Evolutionary conservation across 2,329 filamentous ascomycete genomes (phyloP).

Genomic region (Trichoderma koningii): DNA sequence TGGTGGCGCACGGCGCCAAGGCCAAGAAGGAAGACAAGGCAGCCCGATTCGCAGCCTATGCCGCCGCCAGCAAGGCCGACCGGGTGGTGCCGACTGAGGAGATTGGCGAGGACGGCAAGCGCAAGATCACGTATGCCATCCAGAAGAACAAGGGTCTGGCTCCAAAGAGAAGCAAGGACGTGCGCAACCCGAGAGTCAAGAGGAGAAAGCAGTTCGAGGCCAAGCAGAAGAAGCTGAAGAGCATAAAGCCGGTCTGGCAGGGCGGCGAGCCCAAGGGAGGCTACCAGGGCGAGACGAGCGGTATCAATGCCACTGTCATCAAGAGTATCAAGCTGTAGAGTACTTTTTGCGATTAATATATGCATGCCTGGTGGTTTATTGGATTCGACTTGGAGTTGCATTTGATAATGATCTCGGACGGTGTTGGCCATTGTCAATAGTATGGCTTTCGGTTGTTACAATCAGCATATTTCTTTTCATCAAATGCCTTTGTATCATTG

Average conservation of each 20-base stretch:
- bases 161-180: constrained; percentile 88
- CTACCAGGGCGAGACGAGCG: constrained; percentile 88
- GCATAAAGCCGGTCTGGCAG: constrained; percentile 82
- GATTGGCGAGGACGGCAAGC: constrained; percentile 80
- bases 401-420: background rate
- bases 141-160: constrained; percentile 97
- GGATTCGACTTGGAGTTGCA: background rate
- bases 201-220: constrained; percentile 95
- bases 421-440: background rate
- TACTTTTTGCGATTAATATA: constrained; percentile 9
- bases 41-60: constrained; percentile 57
- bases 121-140: constrained; percentile 90
- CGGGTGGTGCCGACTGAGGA: constrained; percentile 66
- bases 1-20: constrained; percentile 70
- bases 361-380: background rate
- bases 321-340: constrained; percentile 89
- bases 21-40: constrained; percentile 74
- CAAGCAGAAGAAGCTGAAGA: constrained; percentile 95
- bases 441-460: no score
- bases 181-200: constrained; percentile 93
- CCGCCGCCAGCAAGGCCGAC: constrained; percentile 64
- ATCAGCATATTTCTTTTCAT: no score
- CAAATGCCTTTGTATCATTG: background rate
- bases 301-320: constrained; percentile 91
- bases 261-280: constrained; percentile 81